Base-by-base conservation (phyloP, 2,329 filamentous ascomycete genomes). In the Cytospora schulzeri region DNA sequence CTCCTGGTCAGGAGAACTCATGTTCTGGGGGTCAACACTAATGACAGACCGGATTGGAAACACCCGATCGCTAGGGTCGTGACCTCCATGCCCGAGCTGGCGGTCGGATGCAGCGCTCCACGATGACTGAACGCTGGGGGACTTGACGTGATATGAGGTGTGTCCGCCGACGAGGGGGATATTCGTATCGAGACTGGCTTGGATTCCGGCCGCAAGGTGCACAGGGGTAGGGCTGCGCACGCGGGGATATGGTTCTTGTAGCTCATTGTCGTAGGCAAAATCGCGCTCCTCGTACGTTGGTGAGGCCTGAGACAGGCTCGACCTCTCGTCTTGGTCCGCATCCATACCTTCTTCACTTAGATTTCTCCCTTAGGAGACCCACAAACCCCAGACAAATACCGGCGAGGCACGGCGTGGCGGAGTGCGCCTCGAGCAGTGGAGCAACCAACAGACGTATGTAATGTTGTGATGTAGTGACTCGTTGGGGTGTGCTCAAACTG, bases 21-120 rank as follows among this genome's bases (percentile, higher is more conserved):
- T 75, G 58, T 69, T 69, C 57, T 75, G 76, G 8, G 85, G 85
- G 69, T 91, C 88, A 50, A 93, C 85, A 8, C 86, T 91, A 28
- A 94, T 81, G 52, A 91, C 88, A n/a, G 90, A 93, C 57, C 90
- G 86, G 35, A 94, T 90, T n/a, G 91, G 91, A 63, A 91, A 94
- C 6, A 94, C 89, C 62, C 90, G 84, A 71, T 93, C 83, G 35
- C 75, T 73, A 31, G 73, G 71, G 57, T 79, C 77, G 57, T 69
- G 72, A 61, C 68, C 73, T 60, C 70, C 68, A 55, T 76, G 69
- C 17, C 74, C 73, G 5, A 73, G 70, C 60, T 80, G 80, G 50
- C 69, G 75, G 33, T 82, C 81, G 2, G 79, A 81, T 45, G 72
- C 70, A 11, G 72, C 69, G 63, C 79, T 81, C 76, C 75, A 79